A percentile compares a stretch with the other conserved stretches of the same genome.
phyloP scores from a whole-genome alignment of 108 stramenopile species.

The Nitzschia palea region DNA sequence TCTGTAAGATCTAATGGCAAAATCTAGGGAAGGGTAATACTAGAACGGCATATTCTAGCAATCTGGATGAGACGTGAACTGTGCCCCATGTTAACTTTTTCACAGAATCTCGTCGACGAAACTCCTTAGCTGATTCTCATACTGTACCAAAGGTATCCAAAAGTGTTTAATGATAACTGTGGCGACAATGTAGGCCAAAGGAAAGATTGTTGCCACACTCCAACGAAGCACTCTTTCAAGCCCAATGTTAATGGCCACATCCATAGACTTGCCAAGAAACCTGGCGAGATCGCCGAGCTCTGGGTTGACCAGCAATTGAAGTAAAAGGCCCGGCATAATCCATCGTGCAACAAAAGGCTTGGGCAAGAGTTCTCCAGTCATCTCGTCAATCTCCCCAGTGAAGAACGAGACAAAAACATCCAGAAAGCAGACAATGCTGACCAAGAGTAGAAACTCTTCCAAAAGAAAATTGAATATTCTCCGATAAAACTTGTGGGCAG shows the following conservation, averaged over 20 bases:
- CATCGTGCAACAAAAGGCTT: slow-evolving; percentile 65
- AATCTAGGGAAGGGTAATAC: too few relatives aligned
- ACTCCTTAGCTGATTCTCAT: slow-evolving; percentile 13
- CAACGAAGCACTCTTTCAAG: slow-evolving; percentile 55
- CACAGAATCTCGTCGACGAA: not conserved
- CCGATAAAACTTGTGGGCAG: slow-evolving; percentile 26
- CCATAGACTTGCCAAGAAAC: slow-evolving; percentile 9
- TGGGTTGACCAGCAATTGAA: slow-evolving; percentile 79
- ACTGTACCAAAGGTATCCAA: slow-evolving; percentile 15
- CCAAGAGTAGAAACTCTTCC: slow-evolving; percentile 41
- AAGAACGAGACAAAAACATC: slow-evolving; percentile 85
- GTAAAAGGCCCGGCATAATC: slow-evolving; percentile 67
- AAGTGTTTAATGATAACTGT: slow-evolving; percentile 6
- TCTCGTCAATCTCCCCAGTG: slow-evolving; percentile 64
- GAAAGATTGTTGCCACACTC: slow-evolving; percentile 36
- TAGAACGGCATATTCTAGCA: too few relatives aligned
- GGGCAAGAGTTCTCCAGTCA: slow-evolving; percentile 55
- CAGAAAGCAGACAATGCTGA: slow-evolving; percentile 58
- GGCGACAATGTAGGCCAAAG: slow-evolving; percentile 32
- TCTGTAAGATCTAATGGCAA: not conserved
- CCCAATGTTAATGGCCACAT: slow-evolving; percentile 31
- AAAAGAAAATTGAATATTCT: slow-evolving; percentile 38
- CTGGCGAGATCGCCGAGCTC: slow-evolving; percentile 48
- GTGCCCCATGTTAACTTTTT: not conserved
- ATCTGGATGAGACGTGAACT: not conserved